A percentile compares a stretch with the other conserved stretches of the same genome.
Evolutionary conservation across 176 grass and related monocot genomes (phyloP).

Genomic region (Zizania latifolia): DNA sequence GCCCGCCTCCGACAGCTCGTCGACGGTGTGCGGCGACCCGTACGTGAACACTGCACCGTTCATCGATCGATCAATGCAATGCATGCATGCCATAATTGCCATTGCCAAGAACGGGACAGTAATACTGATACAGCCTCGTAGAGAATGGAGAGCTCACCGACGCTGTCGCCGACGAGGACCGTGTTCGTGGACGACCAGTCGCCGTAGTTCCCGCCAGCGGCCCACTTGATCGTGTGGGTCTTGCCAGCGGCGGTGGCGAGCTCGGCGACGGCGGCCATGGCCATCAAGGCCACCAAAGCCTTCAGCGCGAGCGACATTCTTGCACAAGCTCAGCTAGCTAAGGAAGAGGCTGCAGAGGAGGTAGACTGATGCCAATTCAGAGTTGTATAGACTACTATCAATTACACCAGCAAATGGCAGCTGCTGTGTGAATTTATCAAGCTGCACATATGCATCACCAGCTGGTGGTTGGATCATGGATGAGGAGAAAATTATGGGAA

Average conservation of each 20-base stretch:
- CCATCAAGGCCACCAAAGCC: conserved; percentile 14
- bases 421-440: conserved; percentile 8
- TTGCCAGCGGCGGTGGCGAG: conserved; percentile 18
- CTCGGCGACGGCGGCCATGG: conserved; percentile 21
- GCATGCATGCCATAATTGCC: neutral
- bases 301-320: conserved; percentile 9
- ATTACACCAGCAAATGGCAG: neutral
- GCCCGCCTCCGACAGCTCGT: conserved; percentile 38
- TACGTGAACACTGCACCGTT: conserved; percentile 42
- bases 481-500: neutral
- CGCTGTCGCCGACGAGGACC: conserved; percentile 42
- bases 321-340: neutral
- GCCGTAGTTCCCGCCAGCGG: neutral
- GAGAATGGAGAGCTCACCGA: conserved; percentile 53
- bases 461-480: conserved; percentile 16
- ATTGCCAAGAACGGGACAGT: neutral
- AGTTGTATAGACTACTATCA: neutral
- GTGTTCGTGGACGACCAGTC: conserved; percentile 32
- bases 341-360: conserved; percentile 44
- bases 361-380: too few relatives aligned
- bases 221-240: conserved; percentile 38
- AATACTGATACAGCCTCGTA: too few relatives aligned
- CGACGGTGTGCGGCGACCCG: conserved; percentile 26
- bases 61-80: neutral
- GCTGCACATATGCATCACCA: neutral